These are phyloP conservation scores for Halteria grandinella DNA, from an alignment of 73 alveolate genomes.

Conservation along the genomic window DNA sequence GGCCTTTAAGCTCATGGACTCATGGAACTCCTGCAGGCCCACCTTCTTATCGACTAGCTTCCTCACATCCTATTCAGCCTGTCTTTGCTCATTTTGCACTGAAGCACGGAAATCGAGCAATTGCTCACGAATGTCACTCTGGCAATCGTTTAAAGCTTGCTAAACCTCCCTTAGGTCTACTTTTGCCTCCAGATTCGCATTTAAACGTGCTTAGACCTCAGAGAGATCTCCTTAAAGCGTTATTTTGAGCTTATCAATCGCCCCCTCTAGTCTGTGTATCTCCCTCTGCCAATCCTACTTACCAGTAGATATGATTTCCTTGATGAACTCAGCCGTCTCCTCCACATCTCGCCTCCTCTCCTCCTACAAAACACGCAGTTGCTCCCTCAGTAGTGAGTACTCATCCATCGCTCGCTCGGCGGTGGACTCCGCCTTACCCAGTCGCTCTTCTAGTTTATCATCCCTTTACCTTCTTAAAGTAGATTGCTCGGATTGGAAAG, in stretches of 20 bases:
- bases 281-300: constrained; percentile 28
- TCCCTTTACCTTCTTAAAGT: constrained; percentile 11
- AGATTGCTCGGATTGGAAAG: background rate
- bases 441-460: constrained; percentile 19
- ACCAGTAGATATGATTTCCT: constrained; percentile 24
- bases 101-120: constrained; percentile 69
- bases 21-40: constrained; percentile 44
- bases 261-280: constrained; percentile 7
- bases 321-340: constrained; percentile 64
- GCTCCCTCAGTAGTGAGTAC: constrained; percentile 8
- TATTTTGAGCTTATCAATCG: constrained; percentile 41
- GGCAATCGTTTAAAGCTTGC: constrained; percentile 66
- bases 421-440: background rate
- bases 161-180: constrained; percentile 72
- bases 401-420: constrained; percentile 47
- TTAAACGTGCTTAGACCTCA: constrained; percentile 10
- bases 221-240: constrained; percentile 18
- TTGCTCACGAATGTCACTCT: constrained; percentile 60
- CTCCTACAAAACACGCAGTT: constrained; percentile 19
- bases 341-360: constrained; percentile 62
- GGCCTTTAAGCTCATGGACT: constrained; percentile 48
- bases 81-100: constrained; percentile 46
- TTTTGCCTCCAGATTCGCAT: constrained; percentile 48
- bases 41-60: constrained; percentile 64
- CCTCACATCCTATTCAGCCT: constrained; percentile 59